A percentile compares a stretch with the other conserved stretches of the same genome.
These are phyloP conservation scores for Metschnikowia cerradonensis DNA, from an alignment of 805 yeast genomes.

Conservation along the genomic window DNA sequence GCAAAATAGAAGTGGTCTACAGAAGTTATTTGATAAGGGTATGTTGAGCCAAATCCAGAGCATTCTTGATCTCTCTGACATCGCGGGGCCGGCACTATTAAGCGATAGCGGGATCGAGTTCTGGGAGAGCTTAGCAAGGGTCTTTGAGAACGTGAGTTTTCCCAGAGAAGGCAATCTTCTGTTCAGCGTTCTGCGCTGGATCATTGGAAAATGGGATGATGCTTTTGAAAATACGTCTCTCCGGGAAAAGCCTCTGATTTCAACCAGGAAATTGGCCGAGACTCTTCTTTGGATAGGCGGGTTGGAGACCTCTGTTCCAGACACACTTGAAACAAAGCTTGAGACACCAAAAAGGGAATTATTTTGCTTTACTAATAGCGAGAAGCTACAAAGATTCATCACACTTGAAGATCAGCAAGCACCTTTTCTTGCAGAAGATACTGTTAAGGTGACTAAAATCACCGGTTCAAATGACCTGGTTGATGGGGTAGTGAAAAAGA, in stretches of 20 bases:
- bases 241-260: not conserved
- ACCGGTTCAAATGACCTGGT: conserved; percentile 2
- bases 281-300: conserved; percentile 1
- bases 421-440: not conserved
- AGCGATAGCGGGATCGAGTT: conserved; percentile 1
- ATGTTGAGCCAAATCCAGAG: conserved; percentile 46
- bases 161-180: conserved; percentile 22
- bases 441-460: not conserved
- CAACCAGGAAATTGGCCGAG: not conserved
- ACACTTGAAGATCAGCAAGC: not conserved
- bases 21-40: conserved; percentile 32
- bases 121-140: conserved; percentile 25
- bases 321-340: not conserved
- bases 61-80: conserved; percentile 49
- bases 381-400: conserved; percentile 7
- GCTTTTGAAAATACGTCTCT: not conserved
- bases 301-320: not conserved
- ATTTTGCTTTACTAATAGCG: conserved; percentile 5
- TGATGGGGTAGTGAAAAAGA: not conserved
- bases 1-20: conserved; percentile 10
- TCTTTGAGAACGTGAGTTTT: conserved; percentile 33
- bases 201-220: conserved; percentile 41
- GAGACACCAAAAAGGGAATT: not conserved
- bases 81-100: conserved; percentile 52
- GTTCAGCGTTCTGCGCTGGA: conserved; percentile 47